These are phyloP conservation scores for Globisporangium acanthophoron DNA, from an alignment of 352 stramenopile species.

Conservation along the genomic window DNA sequence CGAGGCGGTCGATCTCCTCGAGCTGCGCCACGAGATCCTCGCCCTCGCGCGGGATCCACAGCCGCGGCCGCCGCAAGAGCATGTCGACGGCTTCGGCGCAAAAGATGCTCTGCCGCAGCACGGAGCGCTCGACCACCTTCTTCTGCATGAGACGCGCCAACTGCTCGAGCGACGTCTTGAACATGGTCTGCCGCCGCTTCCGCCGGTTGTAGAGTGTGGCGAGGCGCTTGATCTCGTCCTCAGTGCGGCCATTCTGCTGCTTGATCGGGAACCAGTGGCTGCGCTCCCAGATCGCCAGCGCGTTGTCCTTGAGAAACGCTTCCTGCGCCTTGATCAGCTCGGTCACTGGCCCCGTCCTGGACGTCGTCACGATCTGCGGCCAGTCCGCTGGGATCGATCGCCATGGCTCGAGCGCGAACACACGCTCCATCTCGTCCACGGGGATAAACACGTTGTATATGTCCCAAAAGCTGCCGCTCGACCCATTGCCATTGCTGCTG, in stretches of 20 bases:
- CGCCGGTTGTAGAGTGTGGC: conserved; percentile 26
- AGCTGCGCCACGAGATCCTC: conserved; percentile 32
- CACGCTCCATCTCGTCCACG: conserved; percentile 13
- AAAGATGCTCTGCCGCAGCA: conserved; percentile 39
- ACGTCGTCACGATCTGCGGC: conserved; percentile 18
- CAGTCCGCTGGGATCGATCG: conserved; percentile 11
- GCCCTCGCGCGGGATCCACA: conserved; percentile 35
- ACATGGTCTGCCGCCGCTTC: conserved; percentile 31
- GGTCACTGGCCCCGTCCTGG: conserved; percentile 12
- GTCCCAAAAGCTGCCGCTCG: conserved; percentile 4
- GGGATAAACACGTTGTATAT: conserved; percentile 20
- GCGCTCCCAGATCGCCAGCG: conserved; percentile 39
- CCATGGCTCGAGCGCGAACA: conserved; percentile 13
- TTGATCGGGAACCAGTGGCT: conserved; percentile 50
- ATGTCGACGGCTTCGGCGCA: conserved; percentile 18
- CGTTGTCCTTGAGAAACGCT: conserved; percentile 27
- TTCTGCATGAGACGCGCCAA: conserved; percentile 19
- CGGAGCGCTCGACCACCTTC: conserved; percentile 12
- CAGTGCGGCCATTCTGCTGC: conserved; percentile 26
- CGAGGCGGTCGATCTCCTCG: conserved; percentile 22
- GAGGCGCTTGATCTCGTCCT: conserved; percentile 23
- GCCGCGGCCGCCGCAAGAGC: conserved; percentile 28
- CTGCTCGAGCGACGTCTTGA: conserved; percentile 31
- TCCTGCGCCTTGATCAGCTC: conserved; percentile 24
- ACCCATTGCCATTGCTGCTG: neutral